Evolutionary conservation across 2,329 filamentous ascomycete genomes (phyloP).

Genomic region (Chaetomiaceae sp.): DNA sequence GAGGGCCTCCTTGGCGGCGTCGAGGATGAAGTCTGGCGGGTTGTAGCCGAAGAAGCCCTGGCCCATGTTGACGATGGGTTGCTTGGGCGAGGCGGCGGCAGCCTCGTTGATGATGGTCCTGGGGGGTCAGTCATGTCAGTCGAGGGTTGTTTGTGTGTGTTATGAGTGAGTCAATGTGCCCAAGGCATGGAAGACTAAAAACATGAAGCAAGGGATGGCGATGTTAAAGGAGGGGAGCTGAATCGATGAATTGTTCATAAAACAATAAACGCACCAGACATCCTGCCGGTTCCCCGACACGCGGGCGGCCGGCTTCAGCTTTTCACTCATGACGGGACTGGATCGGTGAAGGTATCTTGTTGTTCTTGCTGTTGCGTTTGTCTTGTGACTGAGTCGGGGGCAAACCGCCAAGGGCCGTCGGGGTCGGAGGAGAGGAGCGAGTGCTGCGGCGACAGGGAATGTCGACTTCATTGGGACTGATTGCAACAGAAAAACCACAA

Average conservation of each 20-base stretch:
- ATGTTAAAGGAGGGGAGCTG: too few species aligned
- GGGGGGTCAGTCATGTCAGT: conserved; percentile 5
- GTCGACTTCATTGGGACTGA: conserved; percentile 11
- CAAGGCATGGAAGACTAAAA: too few species aligned
- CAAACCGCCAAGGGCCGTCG: conserved; percentile 6
- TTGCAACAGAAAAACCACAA: not conserved
- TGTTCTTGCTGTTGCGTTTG: too few species aligned
- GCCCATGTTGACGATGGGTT: conserved; percentile 62
- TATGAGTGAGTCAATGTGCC: too few species aligned
- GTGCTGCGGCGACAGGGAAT: conserved; percentile 1
- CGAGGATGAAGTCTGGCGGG: conserved; percentile 53
- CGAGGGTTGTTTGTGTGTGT: too few species aligned
- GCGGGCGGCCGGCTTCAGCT: conserved; percentile 27
- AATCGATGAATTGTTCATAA: too few species aligned
- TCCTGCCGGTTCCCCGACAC: conserved; percentile 25
- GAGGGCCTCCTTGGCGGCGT: conserved; percentile 85
- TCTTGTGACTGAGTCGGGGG: not conserved
- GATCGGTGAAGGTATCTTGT: conserved; percentile 7
- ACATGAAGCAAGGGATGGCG: too few species aligned
- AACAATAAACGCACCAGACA: conserved; percentile 24
- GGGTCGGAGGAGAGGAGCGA: too few species aligned
- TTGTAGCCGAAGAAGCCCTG: conserved; percentile 37
- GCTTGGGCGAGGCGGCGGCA: conserved; percentile 56
- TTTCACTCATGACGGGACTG: conserved; percentile 22
- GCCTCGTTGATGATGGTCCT: conserved; percentile 65